Evolutionary conservation across 2,329 filamentous ascomycete genomes (phyloP).

Genomic region (Stemphylium lycopersici): DNA sequence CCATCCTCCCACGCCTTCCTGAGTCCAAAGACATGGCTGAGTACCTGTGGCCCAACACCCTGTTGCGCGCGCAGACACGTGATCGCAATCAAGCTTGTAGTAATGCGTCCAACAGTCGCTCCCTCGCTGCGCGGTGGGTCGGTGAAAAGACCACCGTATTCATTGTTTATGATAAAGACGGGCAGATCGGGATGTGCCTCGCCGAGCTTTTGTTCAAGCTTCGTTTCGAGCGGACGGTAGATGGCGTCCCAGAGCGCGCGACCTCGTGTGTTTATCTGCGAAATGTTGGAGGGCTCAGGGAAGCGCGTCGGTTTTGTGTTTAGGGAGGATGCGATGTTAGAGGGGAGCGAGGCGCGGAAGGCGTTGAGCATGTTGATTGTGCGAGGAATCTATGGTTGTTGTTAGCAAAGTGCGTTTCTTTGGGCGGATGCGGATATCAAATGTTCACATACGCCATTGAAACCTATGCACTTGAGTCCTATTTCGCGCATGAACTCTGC

Average conservation of each 20-base stretch:
- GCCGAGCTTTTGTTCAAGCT: conserved; percentile 73
- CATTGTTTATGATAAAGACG: conserved; percentile 75
- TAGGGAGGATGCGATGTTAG: conserved; percentile 60
- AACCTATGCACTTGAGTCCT: conserved; percentile 77
- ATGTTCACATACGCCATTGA: conserved; percentile 64
- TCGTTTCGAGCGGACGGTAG: conserved; percentile 75
- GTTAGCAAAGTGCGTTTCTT: neutral
- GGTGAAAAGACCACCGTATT: conserved; percentile 76
- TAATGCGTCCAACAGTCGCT: conserved; percentile 68
- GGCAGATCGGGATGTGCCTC: conserved; percentile 81
- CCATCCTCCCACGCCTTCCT: conserved; percentile 77
- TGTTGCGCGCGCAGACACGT: conserved; percentile 78
- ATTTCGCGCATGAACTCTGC: conserved; percentile 78
- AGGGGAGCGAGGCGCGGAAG: conserved; percentile 69
- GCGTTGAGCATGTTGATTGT: conserved; percentile 82
- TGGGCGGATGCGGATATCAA: no score
- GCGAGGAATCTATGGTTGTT: conserved; percentile 74
- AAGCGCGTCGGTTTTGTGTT: conserved; percentile 63
- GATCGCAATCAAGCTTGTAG: conserved; percentile 76
- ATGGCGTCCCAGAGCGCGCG: conserved; percentile 75
- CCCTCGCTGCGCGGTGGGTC: conserved; percentile 63
- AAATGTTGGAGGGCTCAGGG: conserved; percentile 56
- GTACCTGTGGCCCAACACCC: conserved; percentile 81
- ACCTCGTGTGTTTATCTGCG: conserved; percentile 63
- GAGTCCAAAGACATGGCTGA: conserved; percentile 81